phyloP scores from a whole-genome alignment of 331 rosid species.

The Malus hybrid region DNA sequence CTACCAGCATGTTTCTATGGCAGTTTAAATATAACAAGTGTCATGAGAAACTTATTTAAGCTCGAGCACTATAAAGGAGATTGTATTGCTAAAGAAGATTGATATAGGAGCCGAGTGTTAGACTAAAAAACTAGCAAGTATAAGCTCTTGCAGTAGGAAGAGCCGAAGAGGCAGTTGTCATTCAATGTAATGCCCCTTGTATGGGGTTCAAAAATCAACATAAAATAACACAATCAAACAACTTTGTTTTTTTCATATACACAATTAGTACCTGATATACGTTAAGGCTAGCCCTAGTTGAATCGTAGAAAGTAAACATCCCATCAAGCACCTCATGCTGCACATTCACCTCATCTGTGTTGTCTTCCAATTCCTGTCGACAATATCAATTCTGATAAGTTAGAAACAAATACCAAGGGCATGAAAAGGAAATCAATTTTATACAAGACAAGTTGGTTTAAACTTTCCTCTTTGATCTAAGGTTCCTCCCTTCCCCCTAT shows the following conservation, averaged over 20 bases:
- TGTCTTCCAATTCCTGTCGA: slow-evolving; percentile 81
- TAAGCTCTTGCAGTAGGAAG: neutral
- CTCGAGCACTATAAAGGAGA: neutral
- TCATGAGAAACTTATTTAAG: neutral
- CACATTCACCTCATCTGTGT: slow-evolving; percentile 67
- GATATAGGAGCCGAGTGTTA: neutral
- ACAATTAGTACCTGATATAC: slow-evolving; percentile 70
- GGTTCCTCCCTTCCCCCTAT: neutral
- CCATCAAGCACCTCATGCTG: slow-evolving; percentile 89
- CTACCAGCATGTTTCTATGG: neutral
- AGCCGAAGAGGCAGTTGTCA: no score
- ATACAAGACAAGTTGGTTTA: neutral
- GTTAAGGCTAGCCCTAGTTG: slow-evolving; percentile 52
- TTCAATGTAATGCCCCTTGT: neutral
- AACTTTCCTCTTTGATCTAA: neutral
- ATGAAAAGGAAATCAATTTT: neutral
- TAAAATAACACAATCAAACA: slow-evolving; percentile 22
- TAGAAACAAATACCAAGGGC: neutral
- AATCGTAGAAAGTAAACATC: slow-evolving; percentile 84
- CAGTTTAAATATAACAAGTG: neutral
- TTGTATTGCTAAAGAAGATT: neutral
- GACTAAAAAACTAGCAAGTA: neutral
- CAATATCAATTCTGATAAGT: slow-evolving; percentile 2
- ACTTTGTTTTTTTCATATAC: slow-evolving; percentile 7
- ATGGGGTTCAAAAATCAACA: neutral